Evolutionary conservation across 208 protist genomes (phyloP).

Genomic region (Leptomonas pyrrhocoris): DNA sequence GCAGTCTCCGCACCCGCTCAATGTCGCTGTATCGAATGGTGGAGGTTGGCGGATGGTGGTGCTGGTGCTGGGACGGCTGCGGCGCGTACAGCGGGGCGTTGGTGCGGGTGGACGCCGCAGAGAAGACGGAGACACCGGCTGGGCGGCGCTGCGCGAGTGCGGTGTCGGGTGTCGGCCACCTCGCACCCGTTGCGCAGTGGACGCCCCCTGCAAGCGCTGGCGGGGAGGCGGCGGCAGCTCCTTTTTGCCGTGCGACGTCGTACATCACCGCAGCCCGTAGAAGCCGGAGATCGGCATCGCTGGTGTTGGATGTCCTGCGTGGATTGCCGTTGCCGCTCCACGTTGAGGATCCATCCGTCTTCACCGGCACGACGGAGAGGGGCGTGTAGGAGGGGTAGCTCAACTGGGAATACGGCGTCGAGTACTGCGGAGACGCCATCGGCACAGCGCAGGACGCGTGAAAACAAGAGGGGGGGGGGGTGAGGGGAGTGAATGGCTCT

Average conservation of each 20-base stretch:
- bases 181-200: not conserved
- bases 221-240: not conserved
- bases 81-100: conserved; percentile 32
- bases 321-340: not conserved
- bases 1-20: conserved; percentile 3
- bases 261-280: conserved; percentile 13
- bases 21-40: conserved; percentile 25
- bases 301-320: not conserved
- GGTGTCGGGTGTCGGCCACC: conserved; percentile 10
- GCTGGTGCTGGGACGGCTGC: not conserved
- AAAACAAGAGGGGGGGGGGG: no score
- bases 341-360: conserved; percentile 10
- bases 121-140: not conserved
- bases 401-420: conserved; percentile 36
- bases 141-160: not conserved
- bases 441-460: no score
- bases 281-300: conserved; percentile 12
- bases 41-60: not conserved
- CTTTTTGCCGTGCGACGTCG: conserved; percentile 18
- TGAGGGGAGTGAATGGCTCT: no score
- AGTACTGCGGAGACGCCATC: conserved; percentile 38
- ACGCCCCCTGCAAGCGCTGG: not conserved
- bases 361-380: conserved; percentile 31
- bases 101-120: conserved; percentile 11
- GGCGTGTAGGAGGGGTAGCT: conserved; percentile 49